phyloP scores from a whole-genome alignment of 2,329 filamentous ascomycete genomes.

The Alternaria sp. region DNA sequence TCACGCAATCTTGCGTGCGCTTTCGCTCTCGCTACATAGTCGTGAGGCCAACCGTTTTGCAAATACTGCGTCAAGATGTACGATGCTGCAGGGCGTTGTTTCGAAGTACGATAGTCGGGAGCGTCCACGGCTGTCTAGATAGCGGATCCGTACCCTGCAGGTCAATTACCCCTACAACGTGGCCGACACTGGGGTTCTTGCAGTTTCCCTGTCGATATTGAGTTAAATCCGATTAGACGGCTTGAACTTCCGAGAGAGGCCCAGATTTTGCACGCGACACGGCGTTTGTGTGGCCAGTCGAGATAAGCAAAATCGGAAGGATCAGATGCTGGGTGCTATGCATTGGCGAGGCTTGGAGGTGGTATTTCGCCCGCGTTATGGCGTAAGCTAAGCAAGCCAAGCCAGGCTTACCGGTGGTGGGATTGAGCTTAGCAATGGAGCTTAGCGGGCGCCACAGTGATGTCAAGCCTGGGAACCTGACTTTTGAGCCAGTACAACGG shows the following conservation, averaged over 20 bases:
- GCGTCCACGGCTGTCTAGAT: background rate
- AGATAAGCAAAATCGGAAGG: background rate
- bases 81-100: background rate
- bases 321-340: background rate
- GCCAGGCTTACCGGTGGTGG: conserved; percentile 4
- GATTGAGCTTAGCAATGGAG: conserved; percentile 7
- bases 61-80: background rate
- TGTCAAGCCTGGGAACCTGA: conserved; percentile 1
- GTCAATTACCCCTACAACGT: background rate
- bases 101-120: background rate
- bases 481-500: background rate
- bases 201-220: background rate
- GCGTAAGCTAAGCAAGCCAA: conserved; percentile 17
- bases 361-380: background rate
- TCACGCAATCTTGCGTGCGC: conserved; percentile 7
- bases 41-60: background rate
- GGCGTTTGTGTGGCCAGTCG: background rate
- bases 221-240: background rate
- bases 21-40: background rate
- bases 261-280: background rate
- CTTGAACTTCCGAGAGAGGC: background rate
- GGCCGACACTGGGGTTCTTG: background rate
- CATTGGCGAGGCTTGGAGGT: conserved; percentile 11
- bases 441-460: conserved; percentile 14
- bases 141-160: background rate